These are phyloP conservation scores for Aegilops umbellulata DNA, from an alignment of 176 grass and related monocot species.

Conservation along the genomic window DNA sequence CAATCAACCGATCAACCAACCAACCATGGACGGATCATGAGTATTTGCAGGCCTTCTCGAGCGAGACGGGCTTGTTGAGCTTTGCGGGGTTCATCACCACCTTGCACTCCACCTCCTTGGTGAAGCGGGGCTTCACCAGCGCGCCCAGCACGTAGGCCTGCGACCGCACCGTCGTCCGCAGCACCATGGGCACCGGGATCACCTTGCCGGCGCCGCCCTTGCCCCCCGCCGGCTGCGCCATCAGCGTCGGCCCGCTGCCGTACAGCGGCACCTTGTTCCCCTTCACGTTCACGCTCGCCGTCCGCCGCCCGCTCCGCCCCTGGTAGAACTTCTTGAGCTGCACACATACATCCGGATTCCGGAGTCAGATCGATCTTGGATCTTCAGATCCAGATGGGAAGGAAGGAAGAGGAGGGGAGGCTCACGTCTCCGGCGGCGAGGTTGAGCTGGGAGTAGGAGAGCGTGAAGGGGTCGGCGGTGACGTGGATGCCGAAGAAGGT, in stretches of 20 bases:
- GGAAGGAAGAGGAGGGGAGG: neutral
- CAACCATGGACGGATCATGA: neutral
- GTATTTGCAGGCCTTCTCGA: constrained; percentile 62
- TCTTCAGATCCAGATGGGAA: neutral
- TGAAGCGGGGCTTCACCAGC: constrained; percentile 78
- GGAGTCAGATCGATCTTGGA: too few relatives aligned
- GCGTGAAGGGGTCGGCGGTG: constrained; percentile 44
- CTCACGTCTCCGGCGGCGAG: constrained; percentile 70
- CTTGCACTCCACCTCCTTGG: constrained; percentile 47
- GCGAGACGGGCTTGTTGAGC: constrained; percentile 51
- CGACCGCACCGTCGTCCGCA: constrained; percentile 61
- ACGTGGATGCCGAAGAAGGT: constrained; percentile 96
- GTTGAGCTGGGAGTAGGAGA: constrained; percentile 72
- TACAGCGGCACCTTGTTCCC: constrained; percentile 89
- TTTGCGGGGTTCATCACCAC: constrained; percentile 52
- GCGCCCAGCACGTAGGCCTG: constrained; percentile 74
- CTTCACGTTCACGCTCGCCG: constrained; percentile 50
- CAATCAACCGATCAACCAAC: neutral
- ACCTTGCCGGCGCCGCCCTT: constrained; percentile 18
- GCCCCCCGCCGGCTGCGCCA: constrained; percentile 22
- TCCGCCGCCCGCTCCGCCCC: constrained; percentile 68
- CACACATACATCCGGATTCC: too few relatives aligned
- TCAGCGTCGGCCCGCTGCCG: constrained; percentile 71
- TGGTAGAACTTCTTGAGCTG: constrained; percentile 93
- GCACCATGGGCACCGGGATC: constrained; percentile 46